A percentile compares a stretch with the other conserved stretches of the same genome.
Evolutionary conservation across 2,329 filamentous ascomycete species (phyloP).

Genomic region (Alternaria sp.): DNA sequence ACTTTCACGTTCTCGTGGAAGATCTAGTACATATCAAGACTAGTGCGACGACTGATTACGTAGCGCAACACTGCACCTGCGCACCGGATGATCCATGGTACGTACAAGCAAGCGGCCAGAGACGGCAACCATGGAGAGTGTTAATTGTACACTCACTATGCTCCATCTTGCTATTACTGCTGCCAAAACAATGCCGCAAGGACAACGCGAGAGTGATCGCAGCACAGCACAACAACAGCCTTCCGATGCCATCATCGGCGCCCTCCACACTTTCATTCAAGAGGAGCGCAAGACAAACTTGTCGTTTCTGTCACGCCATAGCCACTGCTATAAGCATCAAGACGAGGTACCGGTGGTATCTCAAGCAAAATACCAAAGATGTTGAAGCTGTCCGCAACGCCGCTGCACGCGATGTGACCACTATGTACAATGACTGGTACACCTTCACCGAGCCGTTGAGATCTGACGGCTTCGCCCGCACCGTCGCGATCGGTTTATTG

Average conservation of each 20-base stretch:
- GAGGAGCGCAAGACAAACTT: conserved; percentile 26
- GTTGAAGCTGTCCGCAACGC: background rate
- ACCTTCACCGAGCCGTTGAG: conserved; percentile 16
- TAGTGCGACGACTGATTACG: conserved; percentile 4
- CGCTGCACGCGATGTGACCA: background rate
- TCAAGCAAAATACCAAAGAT: conserved; percentile 1
- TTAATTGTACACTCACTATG: background rate
- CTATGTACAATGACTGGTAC: conserved; percentile 12
- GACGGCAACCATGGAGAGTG: background rate
- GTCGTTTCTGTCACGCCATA: conserved; percentile 23
- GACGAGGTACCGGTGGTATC: conserved; percentile 19
- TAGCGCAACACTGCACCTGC: background rate
- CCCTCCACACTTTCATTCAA: conserved; percentile 21
- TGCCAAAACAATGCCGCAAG: background rate
- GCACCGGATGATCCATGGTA: background rate
- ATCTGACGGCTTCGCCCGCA: background rate
- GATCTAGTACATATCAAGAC: background rate
- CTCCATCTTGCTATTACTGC: background rate
- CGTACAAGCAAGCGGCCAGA: background rate
- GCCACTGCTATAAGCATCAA: conserved; percentile 18
- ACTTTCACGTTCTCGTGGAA: background rate
- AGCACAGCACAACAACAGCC: background rate
- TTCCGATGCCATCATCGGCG: conserved; percentile 14
- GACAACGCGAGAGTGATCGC: background rate
- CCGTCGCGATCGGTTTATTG: conserved; percentile 5